Evolutionary conservation across 1,284 basidiomycete species (phyloP).

Genomic region (Trametes pubescens): DNA sequence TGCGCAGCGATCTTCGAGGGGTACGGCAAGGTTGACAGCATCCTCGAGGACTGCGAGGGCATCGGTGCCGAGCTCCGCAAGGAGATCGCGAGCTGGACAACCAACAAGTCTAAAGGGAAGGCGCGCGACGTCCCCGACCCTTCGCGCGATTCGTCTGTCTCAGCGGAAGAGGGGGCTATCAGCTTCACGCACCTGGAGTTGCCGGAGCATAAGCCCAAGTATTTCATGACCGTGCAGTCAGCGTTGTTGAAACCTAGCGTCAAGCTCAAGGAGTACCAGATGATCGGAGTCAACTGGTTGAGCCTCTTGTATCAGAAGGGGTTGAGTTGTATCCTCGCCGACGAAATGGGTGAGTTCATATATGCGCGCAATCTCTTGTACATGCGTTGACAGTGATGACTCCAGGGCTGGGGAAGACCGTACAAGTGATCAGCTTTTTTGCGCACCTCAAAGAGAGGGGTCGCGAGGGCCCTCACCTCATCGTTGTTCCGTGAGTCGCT

Average conservation of each 20-base stretch:
- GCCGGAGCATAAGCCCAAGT: conserved; percentile 55
- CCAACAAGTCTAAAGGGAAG: conserved; percentile 52
- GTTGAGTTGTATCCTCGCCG: conserved; percentile 95
- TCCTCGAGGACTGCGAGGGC: conserved; percentile 88
- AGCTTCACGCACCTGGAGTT: conserved; percentile 56
- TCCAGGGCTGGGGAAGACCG: conserved; percentile 92
- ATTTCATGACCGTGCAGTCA: conserved; percentile 83
- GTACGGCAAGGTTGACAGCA: conserved; percentile 90
- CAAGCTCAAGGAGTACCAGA: conserved; percentile 94
- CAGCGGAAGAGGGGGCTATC: conserved; percentile 65
- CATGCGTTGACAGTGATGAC: conserved; percentile 10
- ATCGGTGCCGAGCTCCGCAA: conserved; percentile 76
- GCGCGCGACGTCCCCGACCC: conserved; percentile 44
- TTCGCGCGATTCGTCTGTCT: conserved; percentile 38
- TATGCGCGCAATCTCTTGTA: conserved; percentile 23
- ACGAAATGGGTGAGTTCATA: conserved; percentile 89
- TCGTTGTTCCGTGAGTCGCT: conserved; percentile 88
- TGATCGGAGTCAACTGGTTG: conserved; percentile 98
- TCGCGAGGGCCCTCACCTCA: conserved; percentile 86
- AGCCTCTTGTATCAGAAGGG: conserved; percentile 84
- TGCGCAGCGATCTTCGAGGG: conserved; percentile 90
- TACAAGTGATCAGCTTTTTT: conserved; percentile 98
- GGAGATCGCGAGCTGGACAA: conserved; percentile 85
- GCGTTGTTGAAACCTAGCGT: conserved; percentile 73
- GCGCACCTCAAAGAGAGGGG: conserved; percentile 86